Evolutionary conservation across 225 moss, liverwort and hornwort genomes (phyloP), one percentile per base, ranked within the genome.

Genomic region (Bryum argenteum): DNA sequence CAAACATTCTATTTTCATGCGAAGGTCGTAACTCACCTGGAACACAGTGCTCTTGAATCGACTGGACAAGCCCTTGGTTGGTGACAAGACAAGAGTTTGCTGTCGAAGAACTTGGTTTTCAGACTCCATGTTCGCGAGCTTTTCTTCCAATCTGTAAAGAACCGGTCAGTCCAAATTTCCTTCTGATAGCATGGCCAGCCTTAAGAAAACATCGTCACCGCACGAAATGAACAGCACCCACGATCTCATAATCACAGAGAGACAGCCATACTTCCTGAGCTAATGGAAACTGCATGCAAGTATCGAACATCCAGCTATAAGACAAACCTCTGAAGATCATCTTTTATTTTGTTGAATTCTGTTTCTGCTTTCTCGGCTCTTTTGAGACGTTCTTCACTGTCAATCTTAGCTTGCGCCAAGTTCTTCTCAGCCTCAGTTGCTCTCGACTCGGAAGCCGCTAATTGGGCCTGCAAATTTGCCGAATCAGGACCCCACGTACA

Each of bases 21-120:
- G 16, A 5, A 3, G 17, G 61, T 37, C 43, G 16, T 20, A 72
- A 48, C 66, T 56, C 76, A 98, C 97, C 97, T 98, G 98, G 57
- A 89, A 98, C 18, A 94, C 94, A 38, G 92, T 89, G 54, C 92
- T 91, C 89, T 98, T 98, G 68, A 98, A 94, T 45, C 98, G 89
- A 71, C 69, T 92, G 18, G 92, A 92, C 64, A 98, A 84, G 65
- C 92, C 94, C 81, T 98, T 94, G 14, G 98, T 98, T 21, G 98
- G 98, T 63, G 98, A 98, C 39, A 92, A 74, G 19, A 96, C 93
- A 81, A 98, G 84, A 11, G 94, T 94, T 65, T 98, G 98, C 66
- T 98, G 98, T 54, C 98, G 91, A 60, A 98, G 92, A 61, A 98
- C 98, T 87, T 98, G 98, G 79, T 98, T 98, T 84, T 98, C 98